phyloP scores from a whole-genome alignment of 2,329 filamentous ascomycete species.

The Aspergillus aculeatus region DNA sequence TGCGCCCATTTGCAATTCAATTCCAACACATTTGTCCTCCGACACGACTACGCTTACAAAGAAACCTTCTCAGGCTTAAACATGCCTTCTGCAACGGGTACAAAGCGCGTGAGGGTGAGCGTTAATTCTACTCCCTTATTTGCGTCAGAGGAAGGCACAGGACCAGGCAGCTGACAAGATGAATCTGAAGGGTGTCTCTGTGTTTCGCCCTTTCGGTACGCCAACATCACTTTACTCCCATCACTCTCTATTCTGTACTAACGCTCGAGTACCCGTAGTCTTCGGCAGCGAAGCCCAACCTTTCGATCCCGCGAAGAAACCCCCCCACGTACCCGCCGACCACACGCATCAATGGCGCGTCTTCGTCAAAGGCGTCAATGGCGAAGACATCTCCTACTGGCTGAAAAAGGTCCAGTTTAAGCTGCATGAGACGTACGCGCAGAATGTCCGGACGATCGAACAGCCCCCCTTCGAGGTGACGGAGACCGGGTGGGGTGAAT shows the following conservation, averaged over 20 bases:
- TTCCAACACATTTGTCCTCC: background rate
- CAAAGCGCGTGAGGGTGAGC: slow-evolving; percentile 54
- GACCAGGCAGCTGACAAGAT: slow-evolving; percentile 20
- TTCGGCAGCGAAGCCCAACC: slow-evolving; percentile 78
- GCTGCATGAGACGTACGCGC: slow-evolving; percentile 93
- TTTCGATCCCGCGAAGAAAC: slow-evolving; percentile 74
- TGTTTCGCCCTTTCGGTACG: slow-evolving; percentile 49
- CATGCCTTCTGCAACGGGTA: slow-evolving; percentile 56
- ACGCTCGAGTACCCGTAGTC: slow-evolving; percentile 47
- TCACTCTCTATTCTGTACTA: background rate
- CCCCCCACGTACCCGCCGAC: slow-evolving; percentile 73
- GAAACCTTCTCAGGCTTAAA: background rate
- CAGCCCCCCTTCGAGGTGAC: slow-evolving; percentile 77
- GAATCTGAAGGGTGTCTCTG: slow-evolving; percentile 41
- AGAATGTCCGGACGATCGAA: slow-evolving; percentile 82
- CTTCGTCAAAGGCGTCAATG: slow-evolving; percentile 86
- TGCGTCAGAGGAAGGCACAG: background rate
- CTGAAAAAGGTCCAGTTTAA: slow-evolving; percentile 97
- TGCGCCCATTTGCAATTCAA: background rate
- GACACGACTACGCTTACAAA: too few species aligned
- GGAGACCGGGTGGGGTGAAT: slow-evolving; percentile 97
- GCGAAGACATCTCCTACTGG: slow-evolving; percentile 92
- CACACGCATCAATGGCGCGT: slow-evolving; percentile 97
- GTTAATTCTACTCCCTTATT: background rate
- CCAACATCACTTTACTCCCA: background rate